phyloP scores from a whole-genome alignment of 768 basidiomycete species.

The Panaeolus cyanescens region DNA sequence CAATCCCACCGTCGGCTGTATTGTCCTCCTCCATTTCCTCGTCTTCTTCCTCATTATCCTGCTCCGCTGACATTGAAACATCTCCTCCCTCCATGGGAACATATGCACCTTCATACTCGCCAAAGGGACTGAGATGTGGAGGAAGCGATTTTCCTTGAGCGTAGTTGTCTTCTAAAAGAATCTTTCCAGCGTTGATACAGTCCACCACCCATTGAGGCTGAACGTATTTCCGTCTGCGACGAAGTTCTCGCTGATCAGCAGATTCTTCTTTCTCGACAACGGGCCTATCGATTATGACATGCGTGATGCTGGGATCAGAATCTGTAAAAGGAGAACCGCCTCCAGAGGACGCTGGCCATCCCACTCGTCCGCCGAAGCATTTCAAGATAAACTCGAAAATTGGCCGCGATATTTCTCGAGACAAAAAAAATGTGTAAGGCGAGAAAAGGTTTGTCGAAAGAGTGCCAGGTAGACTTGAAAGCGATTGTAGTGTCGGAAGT shows the following conservation, averaged over 20 bases:
- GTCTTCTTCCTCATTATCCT: constrained; percentile 30
- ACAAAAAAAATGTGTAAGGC: constrained; percentile 90
- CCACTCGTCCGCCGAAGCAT: constrained; percentile 88
- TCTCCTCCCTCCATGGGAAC: constrained; percentile 52
- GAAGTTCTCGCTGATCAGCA: constrained; percentile 58
- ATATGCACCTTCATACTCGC: constrained; percentile 76
- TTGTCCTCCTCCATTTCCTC: constrained; percentile 16
- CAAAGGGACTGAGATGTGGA: constrained; percentile 96
- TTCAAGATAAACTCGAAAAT: constrained; percentile 95
- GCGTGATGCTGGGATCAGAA: constrained; percentile 83
- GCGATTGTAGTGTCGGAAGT: constrained; percentile 69
- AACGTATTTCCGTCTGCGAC: constrained; percentile 77
- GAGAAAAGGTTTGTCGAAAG: constrained; percentile 70
- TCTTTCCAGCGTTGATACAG: constrained; percentile 85
- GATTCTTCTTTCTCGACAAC: constrained; percentile 52
- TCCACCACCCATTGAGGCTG: constrained; percentile 99
- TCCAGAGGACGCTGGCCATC: constrained; percentile 85
- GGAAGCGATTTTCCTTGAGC: constrained; percentile 84
- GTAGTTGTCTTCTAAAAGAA: constrained; percentile 86
- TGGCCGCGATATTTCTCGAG: constrained; percentile 86
- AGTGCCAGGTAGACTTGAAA: constrained; percentile 62
- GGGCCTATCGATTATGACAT: constrained; percentile 94
- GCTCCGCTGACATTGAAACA: constrained; percentile 33
- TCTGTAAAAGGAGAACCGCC: constrained; percentile 80
- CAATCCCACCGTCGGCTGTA: constrained; percentile 14